Percentiles rank a stretch among this genome's conserved stretches.
Evolutionary conservation across 148 eudicot species (phyloP).

Genomic region (Chenopodium formosanum): DNA sequence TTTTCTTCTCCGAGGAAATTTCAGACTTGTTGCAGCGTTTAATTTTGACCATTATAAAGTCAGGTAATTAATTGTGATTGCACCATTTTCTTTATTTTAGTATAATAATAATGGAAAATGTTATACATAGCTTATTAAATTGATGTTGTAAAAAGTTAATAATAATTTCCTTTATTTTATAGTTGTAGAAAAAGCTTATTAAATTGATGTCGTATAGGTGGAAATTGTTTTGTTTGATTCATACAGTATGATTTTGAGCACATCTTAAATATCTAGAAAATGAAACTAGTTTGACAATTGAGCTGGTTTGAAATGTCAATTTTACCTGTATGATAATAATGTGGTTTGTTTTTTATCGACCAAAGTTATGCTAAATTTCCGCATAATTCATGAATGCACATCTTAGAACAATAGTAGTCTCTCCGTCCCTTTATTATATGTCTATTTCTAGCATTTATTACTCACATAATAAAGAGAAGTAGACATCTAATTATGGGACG

Average conservation of each 20-base stretch:
- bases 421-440: too few relatives aligned
- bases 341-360: not conserved
- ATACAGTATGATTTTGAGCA: too few relatives aligned
- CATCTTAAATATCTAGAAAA: not conserved
- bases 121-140: not conserved
- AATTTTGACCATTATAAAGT: not conserved
- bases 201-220: too few relatives aligned
- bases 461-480: too few relatives aligned
- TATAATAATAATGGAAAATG: too few relatives aligned
- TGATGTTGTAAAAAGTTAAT: not conserved
- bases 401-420: too few relatives aligned
- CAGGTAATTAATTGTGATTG: not conserved
- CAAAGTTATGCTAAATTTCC: too few relatives aligned
- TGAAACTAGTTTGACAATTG: too few relatives aligned
- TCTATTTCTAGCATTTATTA: too few relatives aligned
- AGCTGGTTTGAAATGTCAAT: not conserved
- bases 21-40: not conserved
- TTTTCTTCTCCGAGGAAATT: constrained; percentile 1
- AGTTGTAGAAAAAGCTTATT: not conserved
- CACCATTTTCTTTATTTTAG: not conserved
- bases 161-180: too few relatives aligned
- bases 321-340: not conserved
- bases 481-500: too few relatives aligned
- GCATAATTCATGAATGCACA: not conserved
- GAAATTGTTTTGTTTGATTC: too few relatives aligned